A percentile compares a stretch with the other conserved stretches of the same genome.
Conservation (phyloP, 352 stramenopile genomes). For the Pythium utonaiense region DNA sequence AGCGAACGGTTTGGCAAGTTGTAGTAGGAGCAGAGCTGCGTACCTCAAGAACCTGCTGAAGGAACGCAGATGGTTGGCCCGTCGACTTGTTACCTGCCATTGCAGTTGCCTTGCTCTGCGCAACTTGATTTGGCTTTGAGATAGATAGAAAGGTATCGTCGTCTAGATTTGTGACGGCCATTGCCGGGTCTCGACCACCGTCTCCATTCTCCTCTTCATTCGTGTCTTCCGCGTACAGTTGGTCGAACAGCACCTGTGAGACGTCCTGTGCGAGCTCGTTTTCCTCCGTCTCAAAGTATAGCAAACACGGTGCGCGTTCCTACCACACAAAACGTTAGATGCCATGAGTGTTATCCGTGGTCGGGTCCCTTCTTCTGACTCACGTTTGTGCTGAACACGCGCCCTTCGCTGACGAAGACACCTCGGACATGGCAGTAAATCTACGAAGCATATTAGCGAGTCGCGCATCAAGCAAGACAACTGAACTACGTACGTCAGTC, state of each 20-base stretch:
- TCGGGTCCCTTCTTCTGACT: too few relatives aligned
- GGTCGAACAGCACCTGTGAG: conserved; percentile 55
- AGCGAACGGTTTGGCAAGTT: too few relatives aligned
- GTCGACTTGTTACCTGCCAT: not conserved
- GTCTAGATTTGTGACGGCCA: conserved; percentile 15
- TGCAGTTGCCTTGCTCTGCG: not conserved
- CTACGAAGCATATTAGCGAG: conserved; percentile 17
- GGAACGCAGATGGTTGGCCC: not conserved
- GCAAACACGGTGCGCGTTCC: conserved; percentile 71
- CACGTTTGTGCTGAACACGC: conserved; percentile 70
- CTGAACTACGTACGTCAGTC: conserved; percentile 45
- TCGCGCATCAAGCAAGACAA: not conserved
- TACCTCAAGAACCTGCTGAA: conserved; percentile 5
- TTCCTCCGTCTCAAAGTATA: conserved; percentile 68
- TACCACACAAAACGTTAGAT: too few relatives aligned
- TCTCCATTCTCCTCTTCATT: not conserved
- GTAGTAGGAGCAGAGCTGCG: too few relatives aligned
- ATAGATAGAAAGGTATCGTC: conserved; percentile 7
- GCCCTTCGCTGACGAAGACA: conserved; percentile 58
- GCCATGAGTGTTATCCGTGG: too few relatives aligned
- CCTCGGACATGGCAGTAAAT: conserved; percentile 59
- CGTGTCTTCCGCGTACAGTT: conserved; percentile 50
- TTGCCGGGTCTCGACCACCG: not conserved
- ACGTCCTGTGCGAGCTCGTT: conserved; percentile 46
- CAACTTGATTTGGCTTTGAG: not conserved